A percentile compares a stretch with the other conserved stretches of the same genome.
phyloP scores from a whole-genome alignment of 768 basidiomycete species.

The Panaeolus papilionaceus region DNA sequence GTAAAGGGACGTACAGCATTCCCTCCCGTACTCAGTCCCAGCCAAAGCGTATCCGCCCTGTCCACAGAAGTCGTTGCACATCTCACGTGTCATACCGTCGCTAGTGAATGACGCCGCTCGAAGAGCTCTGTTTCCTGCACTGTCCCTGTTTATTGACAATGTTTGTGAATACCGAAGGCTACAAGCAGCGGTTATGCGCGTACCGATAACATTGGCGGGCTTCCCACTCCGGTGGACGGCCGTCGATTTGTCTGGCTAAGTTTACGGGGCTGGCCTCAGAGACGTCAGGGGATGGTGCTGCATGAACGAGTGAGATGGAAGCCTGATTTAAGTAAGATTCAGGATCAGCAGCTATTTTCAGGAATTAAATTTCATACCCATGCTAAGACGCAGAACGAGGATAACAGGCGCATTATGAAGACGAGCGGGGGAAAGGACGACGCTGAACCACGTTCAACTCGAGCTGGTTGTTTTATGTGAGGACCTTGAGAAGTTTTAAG shows the following conservation, averaged over 20 bases:
- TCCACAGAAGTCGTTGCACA: slow-evolving; percentile 1
- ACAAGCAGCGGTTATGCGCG: too few relatives aligned
- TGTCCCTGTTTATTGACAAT: background rate
- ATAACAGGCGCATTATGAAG: background rate
- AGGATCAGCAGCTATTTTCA: background rate
- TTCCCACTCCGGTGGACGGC: background rate
- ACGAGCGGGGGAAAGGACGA: background rate
- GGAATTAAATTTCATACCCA: background rate
- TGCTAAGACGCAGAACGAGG: background rate
- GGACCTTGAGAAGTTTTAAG: background rate
- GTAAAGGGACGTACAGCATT: background rate
- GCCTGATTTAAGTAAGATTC: background rate
- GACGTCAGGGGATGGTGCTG: background rate
- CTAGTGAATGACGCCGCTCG: background rate
- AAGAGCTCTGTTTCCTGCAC: slow-evolving; percentile 2
- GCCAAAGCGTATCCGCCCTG: background rate
- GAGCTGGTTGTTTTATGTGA: background rate
- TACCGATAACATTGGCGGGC: slow-evolving; percentile 3
- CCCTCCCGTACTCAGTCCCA: background rate
- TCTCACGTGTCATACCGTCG: background rate
- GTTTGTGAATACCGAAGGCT: background rate
- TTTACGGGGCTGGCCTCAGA: background rate
- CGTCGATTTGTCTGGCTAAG: background rate
- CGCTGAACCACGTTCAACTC: background rate
- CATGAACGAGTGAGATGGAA: background rate